phyloP scores from a whole-genome alignment of 768 basidiomycete genomes.

The Sporobolomyces roseus region DNA sequence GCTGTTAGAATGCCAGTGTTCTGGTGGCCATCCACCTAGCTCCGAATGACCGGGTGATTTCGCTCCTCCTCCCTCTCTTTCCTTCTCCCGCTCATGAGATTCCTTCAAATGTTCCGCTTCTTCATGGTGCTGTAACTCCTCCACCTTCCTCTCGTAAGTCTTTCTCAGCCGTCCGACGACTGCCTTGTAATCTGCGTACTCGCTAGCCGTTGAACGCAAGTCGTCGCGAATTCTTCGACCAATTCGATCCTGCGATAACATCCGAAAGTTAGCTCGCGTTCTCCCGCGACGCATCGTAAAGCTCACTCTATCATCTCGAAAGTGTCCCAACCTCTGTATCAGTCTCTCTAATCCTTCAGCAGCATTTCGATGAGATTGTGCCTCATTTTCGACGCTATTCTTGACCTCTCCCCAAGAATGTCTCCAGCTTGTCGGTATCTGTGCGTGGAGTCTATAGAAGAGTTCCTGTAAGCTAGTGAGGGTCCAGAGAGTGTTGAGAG shows the following conservation, averaged over 20 bases:
- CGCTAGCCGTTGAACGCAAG: constrained; percentile 23
- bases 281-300: neutral
- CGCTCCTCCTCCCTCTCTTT: neutral
- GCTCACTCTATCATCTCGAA: constrained; percentile 36
- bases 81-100: constrained; percentile 13
- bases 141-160: constrained; percentile 43
- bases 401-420: constrained; percentile 32
- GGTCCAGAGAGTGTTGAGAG: too few species aligned
- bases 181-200: constrained; percentile 40
- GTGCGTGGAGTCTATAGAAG: neutral
- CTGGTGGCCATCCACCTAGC: constrained; percentile 28
- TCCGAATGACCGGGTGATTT: constrained; percentile 4
- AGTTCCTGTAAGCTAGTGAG: neutral
- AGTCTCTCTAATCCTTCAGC: constrained; percentile 16
- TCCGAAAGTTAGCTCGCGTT: neutral
- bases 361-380: constrained; percentile 7
- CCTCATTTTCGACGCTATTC: constrained; percentile 31
- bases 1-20: constrained; percentile 15
- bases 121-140: constrained; percentile 39
- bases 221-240: constrained; percentile 41
- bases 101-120: constrained; percentile 27
- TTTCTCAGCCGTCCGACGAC: constrained; percentile 35
- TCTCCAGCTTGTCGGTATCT: constrained; percentile 26
- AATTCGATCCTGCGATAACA: constrained; percentile 33
- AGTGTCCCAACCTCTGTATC: constrained; percentile 18